Percentiles rank a stretch among this genome's conserved stretches.
phyloP scores from a whole-genome alignment of 805 yeast species.

The Saturnispora sanitii region DNA sequence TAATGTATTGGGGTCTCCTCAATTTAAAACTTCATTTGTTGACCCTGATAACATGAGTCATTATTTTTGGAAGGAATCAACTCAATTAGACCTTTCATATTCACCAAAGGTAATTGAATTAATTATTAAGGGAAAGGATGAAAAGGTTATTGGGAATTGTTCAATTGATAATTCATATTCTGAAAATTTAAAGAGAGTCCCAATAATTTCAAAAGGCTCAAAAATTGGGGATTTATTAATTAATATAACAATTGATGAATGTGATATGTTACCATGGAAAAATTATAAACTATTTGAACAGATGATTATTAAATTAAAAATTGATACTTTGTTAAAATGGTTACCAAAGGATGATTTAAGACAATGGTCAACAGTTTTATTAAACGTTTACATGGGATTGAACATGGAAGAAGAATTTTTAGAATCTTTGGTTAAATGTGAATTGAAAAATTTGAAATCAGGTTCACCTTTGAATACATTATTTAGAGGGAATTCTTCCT shows the following conservation, averaged over 20 bases:
- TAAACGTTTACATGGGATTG: conserved; percentile 67
- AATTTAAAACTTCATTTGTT: conserved; percentile 70
- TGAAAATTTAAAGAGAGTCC: conserved; percentile 18
- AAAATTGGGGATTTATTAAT: conserved; percentile 51
- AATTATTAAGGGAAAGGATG: conserved; percentile 30
- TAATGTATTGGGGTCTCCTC: conserved; percentile 58
- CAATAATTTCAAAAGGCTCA: conserved; percentile 20
- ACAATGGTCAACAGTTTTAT: conserved; percentile 44
- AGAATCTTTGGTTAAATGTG: conserved; percentile 54
- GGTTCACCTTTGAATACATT: conserved; percentile 44
- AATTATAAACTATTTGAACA: conserved; percentile 55
- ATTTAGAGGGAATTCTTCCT: conserved; percentile 77
- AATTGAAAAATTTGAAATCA: conserved; percentile 40
- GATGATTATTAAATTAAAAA: conserved; percentile 44
- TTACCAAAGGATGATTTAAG: conserved; percentile 38
- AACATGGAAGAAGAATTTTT: conserved; percentile 68
- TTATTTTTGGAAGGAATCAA: conserved; percentile 82
- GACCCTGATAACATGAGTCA: conserved; percentile 28
- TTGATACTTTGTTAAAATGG: conserved; percentile 42
- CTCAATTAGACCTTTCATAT: conserved; percentile 47
- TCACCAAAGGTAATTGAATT: conserved; percentile 44
- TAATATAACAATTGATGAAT: conserved; percentile 39
- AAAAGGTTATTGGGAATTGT: conserved; percentile 43
- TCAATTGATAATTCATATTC: conserved; percentile 40
- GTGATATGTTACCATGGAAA: conserved; percentile 49